Percentiles rank a stretch among this genome's conserved stretches.
These are phyloP conservation scores for Calamus simplicifolius DNA, from an alignment of 176 grass and related monocot genomes.

Conservation along the genomic window DNA sequence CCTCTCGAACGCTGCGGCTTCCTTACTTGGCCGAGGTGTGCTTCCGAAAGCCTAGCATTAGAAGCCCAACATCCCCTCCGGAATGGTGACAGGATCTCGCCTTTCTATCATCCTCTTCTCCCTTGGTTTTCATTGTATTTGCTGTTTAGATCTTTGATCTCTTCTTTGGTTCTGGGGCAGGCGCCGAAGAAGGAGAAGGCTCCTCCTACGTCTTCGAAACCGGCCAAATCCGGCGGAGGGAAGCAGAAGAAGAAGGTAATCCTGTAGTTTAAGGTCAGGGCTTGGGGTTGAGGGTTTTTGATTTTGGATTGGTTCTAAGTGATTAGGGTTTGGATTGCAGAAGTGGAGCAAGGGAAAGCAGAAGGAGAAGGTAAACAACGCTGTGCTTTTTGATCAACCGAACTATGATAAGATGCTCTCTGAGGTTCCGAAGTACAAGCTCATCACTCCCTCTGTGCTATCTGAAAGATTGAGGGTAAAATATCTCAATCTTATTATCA, in stretches of 20 bases:
- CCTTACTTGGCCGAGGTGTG: no score
- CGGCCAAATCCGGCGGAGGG: constrained; percentile 23
- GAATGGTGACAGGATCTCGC: no score
- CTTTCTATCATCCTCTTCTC: no score
- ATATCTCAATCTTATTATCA: neutral
- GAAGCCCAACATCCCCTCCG: no score
- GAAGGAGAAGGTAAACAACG: constrained; percentile 33
- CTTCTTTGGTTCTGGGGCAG: constrained; percentile 1
- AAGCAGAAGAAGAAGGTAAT: constrained; percentile 31
- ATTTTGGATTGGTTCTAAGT: no score
- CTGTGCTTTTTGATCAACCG: constrained; percentile 22
- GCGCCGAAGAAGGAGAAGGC: constrained; percentile 29
- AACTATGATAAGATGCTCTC: constrained; percentile 25
- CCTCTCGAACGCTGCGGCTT: no score
- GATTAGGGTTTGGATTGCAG: constrained; percentile 10
- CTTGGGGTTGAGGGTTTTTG: neutral
- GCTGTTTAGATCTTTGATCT: no score
- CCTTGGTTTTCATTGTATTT: no score
- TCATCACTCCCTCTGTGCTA: constrained; percentile 22
- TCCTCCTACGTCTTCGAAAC: constrained; percentile 24
- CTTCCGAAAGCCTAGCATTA: no score
- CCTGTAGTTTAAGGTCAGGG: neutral
- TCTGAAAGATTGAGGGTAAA: constrained; percentile 24
- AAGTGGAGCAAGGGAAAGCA: constrained; percentile 34
- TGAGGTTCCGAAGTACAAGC: constrained; percentile 26